Evolutionary conservation across 768 basidiomycete genomes (phyloP), one percentile per base, ranked within the genome.

Genomic region (Mycena belliarum): DNA sequence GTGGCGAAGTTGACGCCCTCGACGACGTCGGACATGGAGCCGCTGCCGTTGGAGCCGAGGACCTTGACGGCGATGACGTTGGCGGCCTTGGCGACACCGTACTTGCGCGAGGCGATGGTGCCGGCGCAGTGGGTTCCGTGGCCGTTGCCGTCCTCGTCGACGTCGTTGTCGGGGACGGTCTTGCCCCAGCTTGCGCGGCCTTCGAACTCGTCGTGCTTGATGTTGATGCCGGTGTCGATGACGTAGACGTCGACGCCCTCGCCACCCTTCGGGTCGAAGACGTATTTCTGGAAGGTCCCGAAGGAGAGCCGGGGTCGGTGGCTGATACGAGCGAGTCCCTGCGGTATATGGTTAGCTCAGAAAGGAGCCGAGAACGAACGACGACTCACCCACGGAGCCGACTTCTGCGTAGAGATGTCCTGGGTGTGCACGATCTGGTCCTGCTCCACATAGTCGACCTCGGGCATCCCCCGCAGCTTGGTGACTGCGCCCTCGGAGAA

Each of bases 101-200:
- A 98, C 74, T 87, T 91, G 67, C 78, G 75, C 6, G 92, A 94
- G n/a, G 88, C 97, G 64, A 98, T 95, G 28, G 95, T 99, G 52
- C 95, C 95, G 44, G 95, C 95, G 65, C 93, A 95, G 72, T 95
- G 94, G 29, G 91, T 84, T 38, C 96, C 97, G 68, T 99, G 97
- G 61, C 97, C 97, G 72, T 98, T 98, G 55, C 86, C 91, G 66
- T 98, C 97, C 62, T 84, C 82, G 65, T 98, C 96, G 5, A 80
- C 81, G 63, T 96, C 95, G 66, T 89, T 85, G 66, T 68, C 48
- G 9, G 96, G 94, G 61, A 98, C 82, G 20, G 97, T 98, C 79
- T 87, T 89, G 44, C 96, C 97, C 97, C 97, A 98, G 14, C 66
- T 74, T 1, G 94, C 94, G 57, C 95, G 92, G 23, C 91, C 93